Evolutionary conservation across 2,329 filamentous ascomycete species (phyloP).

Genomic region (Furcasterigmium sp.): DNA sequence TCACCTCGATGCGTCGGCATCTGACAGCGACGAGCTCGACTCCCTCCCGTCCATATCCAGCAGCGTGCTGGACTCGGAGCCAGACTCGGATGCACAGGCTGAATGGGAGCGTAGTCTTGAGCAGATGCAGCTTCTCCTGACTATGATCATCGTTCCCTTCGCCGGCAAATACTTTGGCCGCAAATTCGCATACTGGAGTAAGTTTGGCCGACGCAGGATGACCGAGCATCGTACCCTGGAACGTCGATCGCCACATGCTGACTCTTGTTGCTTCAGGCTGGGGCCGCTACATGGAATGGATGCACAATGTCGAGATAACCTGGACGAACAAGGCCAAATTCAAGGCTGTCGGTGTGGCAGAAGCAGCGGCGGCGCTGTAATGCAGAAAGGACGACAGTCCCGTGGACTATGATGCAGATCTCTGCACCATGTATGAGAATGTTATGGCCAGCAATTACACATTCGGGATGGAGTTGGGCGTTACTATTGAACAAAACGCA

Average conservation of each 20-base stretch:
- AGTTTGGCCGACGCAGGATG: too few species aligned
- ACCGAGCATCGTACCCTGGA: too few species aligned
- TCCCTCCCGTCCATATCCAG: constrained; percentile 58
- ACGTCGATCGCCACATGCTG: not conserved
- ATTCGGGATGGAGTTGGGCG: too few species aligned
- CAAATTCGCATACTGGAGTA: constrained; percentile 96
- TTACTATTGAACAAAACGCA: too few species aligned
- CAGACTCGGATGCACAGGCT: constrained; percentile 75
- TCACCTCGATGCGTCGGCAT: constrained; percentile 34
- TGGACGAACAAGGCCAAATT: constrained; percentile 60
- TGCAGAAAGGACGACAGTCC: not conserved
- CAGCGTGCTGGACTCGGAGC: constrained; percentile 41
- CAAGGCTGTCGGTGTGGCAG: constrained; percentile 57
- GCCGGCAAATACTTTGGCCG: constrained; percentile 91
- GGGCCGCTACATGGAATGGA: constrained; percentile 92
- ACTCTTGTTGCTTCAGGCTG: constrained; percentile 58
- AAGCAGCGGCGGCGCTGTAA: constrained; percentile 52
- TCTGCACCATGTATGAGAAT: too few species aligned
- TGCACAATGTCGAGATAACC: constrained; percentile 70
- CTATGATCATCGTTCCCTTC: constrained; percentile 92
- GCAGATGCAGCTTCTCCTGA: constrained; percentile 86
- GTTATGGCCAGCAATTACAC: too few species aligned
- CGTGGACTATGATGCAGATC: too few species aligned
- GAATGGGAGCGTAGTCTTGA: constrained; percentile 95
- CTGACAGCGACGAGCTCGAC: constrained; percentile 55